phyloP scores from a whole-genome alignment of 129 eudicot genomes.

The Centella asiatica region DNA sequence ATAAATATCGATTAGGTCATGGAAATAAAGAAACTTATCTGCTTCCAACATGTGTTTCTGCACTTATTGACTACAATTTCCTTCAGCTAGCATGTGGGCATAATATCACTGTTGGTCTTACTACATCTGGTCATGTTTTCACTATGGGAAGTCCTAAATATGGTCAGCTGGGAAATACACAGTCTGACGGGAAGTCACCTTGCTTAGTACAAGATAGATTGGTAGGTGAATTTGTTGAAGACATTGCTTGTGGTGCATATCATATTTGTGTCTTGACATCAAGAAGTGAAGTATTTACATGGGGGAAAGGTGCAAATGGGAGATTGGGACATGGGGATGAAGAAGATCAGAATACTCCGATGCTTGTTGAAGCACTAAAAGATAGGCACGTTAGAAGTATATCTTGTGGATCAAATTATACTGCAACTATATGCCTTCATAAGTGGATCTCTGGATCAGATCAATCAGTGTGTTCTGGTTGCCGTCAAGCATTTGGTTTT shows the following conservation, averaged over 20 bases:
- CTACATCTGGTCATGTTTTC: conserved; percentile 87
- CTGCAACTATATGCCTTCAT: conserved; percentile 74
- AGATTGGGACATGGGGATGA: conserved; percentile 81
- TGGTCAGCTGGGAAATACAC: conserved; percentile 83
- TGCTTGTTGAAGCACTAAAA: conserved; percentile 65
- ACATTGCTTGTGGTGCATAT: conserved; percentile 69
- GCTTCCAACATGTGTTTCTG: conserved; percentile 62
- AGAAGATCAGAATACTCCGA: conserved; percentile 64
- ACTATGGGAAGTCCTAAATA: conserved; percentile 63
- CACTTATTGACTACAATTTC: conserved; percentile 68
- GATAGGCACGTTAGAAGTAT: conserved; percentile 64
- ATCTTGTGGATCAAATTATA: conserved; percentile 79
- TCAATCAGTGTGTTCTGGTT: conserved; percentile 70
- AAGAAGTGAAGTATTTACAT: conserved; percentile 74
- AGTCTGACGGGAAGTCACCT: conserved; percentile 68
- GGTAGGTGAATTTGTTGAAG: conserved; percentile 90
- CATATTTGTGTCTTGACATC: conserved; percentile 80
- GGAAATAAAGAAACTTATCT: conserved; percentile 55
- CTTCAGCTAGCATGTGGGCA: conserved; percentile 81
- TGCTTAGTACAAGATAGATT: conserved; percentile 69
- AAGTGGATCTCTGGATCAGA: conserved; percentile 89
- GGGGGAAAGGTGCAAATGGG: conserved; percentile 93
- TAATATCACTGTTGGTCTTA: conserved; percentile 62
- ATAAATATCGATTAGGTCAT: conserved; percentile 73
- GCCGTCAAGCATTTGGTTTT: conserved; percentile 84